Base-by-base conservation (phyloP, 2,329 filamentous ascomycete species). In the Sarocladium strictum region DNA sequence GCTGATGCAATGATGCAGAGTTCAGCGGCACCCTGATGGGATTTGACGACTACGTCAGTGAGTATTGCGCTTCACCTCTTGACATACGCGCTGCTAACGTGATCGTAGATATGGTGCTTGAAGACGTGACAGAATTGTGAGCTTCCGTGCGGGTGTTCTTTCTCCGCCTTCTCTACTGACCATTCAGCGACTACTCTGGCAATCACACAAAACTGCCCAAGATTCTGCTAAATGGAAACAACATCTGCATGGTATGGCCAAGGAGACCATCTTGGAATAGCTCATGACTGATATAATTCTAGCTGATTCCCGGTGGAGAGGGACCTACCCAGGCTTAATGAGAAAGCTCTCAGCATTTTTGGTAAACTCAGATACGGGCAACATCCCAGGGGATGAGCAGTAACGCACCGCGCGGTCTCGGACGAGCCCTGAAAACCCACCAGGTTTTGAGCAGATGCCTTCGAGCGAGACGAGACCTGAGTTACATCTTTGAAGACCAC, bases 31-130 rank as follows among this genome's bases (percentile, higher is more conserved):
- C 90, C 7, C 80, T 99, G 24, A 83, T 96, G 54, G 94, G 94
- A 2, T 99, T 99, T 65, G 94, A 99, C 69, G 94, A 99, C 81
- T 99, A 97, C 76, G 94, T 99, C 81, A 99, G 92, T 97, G 80
- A 77, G 93, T 96, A 40, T 55, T 45, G 41, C 2, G 12, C 7
- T 19, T 23, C 32, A 23, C 5, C 32, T 33, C 9, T 9, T 17
- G 33, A 5, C 17, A 5, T 12, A 4, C n/a, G 35, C 9, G 23
- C 23, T 52, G 10, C 43, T 68, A 47, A 67, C 59, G 47, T 35
- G 53, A 55, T 59, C 10, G 53, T 62, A 97, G 93, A 99, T 73
- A 99, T 99, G 92, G 94, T 99, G 6, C 75, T 99, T 29, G 92
- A 97, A 68, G 90, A 99, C 63, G 94, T 97, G 58, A 97, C 91